Conservation (phyloP, 108 stramenopile species). For the Cyclostephanos tholiformis region DNA sequence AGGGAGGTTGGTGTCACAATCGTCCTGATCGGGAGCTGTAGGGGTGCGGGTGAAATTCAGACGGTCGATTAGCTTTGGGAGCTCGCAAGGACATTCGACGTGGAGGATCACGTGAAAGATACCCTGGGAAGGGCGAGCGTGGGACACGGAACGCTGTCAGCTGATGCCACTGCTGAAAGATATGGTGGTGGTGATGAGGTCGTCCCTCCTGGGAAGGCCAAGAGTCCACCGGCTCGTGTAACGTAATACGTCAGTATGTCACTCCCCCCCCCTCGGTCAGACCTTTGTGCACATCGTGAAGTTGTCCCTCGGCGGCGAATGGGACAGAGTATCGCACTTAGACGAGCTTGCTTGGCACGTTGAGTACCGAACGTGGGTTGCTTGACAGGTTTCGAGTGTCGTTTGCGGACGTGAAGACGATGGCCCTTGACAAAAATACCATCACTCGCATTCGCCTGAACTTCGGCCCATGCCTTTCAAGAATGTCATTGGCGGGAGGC, state of each 20-base stretch:
- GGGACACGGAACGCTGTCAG: constrained; percentile 88
- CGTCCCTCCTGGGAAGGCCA: constrained; percentile 79
- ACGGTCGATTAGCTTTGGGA: constrained; percentile 66
- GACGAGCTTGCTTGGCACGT: constrained; percentile 64
- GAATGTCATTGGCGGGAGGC: too few species aligned
- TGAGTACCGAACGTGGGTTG: constrained; percentile 60
- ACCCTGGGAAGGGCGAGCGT: constrained; percentile 75
- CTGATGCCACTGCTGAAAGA: constrained; percentile 67
- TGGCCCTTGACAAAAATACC: too few species aligned
- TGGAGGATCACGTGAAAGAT: constrained; percentile 68
- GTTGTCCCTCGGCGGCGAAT: constrained; percentile 67
- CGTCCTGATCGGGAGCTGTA: constrained; percentile 91
- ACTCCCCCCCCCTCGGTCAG: constrained; percentile 66
- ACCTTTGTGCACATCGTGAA: constrained; percentile 78
- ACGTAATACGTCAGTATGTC: constrained; percentile 69
- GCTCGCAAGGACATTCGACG: constrained; percentile 57
- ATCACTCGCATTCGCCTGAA: too few species aligned
- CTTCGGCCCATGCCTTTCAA: too few species aligned
- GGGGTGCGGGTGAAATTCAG: constrained; percentile 79
- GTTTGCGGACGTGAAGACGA: too few species aligned
- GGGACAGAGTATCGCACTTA: constrained; percentile 76
- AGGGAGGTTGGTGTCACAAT: constrained; percentile 54
- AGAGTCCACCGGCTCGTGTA: constrained; percentile 83
- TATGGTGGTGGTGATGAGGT: constrained; percentile 69
- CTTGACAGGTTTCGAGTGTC: too few species aligned